Evolutionary conservation across 2,329 filamentous ascomycete genomes (phyloP).

Genomic region (Exophiala aquamarina): DNA sequence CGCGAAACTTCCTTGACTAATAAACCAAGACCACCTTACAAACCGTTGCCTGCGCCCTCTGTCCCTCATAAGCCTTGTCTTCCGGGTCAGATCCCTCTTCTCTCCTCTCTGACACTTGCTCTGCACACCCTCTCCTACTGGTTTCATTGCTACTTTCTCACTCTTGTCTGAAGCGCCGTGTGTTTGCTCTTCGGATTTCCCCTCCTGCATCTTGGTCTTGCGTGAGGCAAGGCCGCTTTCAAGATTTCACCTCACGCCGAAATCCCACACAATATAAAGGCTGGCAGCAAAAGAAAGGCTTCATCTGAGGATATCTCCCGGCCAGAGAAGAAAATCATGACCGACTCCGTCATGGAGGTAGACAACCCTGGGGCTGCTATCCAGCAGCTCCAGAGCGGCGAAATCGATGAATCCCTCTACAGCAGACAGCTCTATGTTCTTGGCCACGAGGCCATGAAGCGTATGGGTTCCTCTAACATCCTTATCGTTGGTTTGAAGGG

Average conservation of each 20-base stretch:
- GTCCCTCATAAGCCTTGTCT: conserved; percentile 9
- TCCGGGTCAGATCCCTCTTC: conserved; percentile 17
- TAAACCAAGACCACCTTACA: conserved; percentile 9
- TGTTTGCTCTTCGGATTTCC: conserved; percentile 21
- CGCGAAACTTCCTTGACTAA: conserved; percentile 27
- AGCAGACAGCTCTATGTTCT: conserved; percentile 70
- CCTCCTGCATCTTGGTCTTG: conserved; percentile 23
- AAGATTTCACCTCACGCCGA: conserved; percentile 35
- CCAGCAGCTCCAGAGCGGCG: conserved; percentile 62
- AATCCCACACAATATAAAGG: conserved; percentile 42
- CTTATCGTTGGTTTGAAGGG: conserved; percentile 90
- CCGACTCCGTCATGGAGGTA: conserved; percentile 61
- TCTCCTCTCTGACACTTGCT: conserved; percentile 8
- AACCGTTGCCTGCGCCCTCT: conserved; percentile 7
- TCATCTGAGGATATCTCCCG: conserved; percentile 48
- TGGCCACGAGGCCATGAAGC: conserved; percentile 89
- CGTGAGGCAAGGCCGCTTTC: conserved; percentile 32
- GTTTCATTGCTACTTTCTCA: conserved; percentile 1
- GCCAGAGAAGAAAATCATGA: conserved; percentile 56
- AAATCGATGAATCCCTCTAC: conserved; percentile 68
- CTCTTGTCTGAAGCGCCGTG: conserved; percentile 17
- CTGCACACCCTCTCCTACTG: conserved; percentile 1
- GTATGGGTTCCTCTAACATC: conserved; percentile 94
- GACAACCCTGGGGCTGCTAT: conserved; percentile 58
- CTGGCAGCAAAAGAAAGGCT: conserved; percentile 52